These are phyloP conservation scores for Massariosphaeria phaeospora DNA, from an alignment of 495 filamentous ascomycete genomes.

Conservation along the genomic window DNA sequence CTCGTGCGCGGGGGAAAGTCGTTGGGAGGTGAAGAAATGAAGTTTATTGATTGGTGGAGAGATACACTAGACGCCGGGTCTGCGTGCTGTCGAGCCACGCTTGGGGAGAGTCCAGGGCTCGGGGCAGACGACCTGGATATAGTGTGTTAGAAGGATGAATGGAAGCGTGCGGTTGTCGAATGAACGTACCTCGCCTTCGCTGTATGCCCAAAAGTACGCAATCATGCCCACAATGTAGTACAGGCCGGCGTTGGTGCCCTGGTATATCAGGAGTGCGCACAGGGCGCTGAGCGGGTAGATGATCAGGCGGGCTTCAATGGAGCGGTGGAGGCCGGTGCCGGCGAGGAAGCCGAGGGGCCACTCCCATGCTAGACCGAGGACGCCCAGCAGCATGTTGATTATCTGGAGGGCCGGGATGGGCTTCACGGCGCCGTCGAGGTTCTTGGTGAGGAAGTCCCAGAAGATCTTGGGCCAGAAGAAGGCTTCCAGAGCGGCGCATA, in stretches of 20 bases:
- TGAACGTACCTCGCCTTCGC: slow-evolving; percentile 85
- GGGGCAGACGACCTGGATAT: slow-evolving; percentile 50
- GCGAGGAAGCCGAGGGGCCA: slow-evolving; percentile 69
- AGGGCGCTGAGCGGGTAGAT: slow-evolving; percentile 78
- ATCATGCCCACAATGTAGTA: slow-evolving; percentile 86
- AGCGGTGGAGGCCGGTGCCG: slow-evolving; percentile 71
- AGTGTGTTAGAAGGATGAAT: slow-evolving; percentile 3
- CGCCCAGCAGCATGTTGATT: slow-evolving; percentile 85
- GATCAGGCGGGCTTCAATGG: slow-evolving; percentile 78
- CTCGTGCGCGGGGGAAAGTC: neutral
- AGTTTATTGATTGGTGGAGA: neutral
- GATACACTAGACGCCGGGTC: slow-evolving; percentile 3
- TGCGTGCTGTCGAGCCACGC: slow-evolving; percentile 18
- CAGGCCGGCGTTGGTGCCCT: slow-evolving; percentile 83
- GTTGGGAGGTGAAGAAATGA: neutral
- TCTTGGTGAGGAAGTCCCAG: slow-evolving; percentile 94
- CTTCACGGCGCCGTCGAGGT: slow-evolving; percentile 77
- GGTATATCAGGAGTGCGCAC: slow-evolving; percentile 73
- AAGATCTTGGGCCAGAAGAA: slow-evolving; percentile 99
- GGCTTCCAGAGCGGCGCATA: slow-evolving; percentile 73
- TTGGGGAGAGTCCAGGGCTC: slow-evolving; percentile 52
- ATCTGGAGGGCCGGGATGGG: slow-evolving; percentile 88
- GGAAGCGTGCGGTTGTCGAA: slow-evolving; percentile 4
- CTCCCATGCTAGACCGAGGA: slow-evolving; percentile 80
- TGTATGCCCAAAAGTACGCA: slow-evolving; percentile 95